These are phyloP conservation scores for Ramalina intermedia DNA, from an alignment of 495 filamentous ascomycete species.

Conservation along the genomic window DNA sequence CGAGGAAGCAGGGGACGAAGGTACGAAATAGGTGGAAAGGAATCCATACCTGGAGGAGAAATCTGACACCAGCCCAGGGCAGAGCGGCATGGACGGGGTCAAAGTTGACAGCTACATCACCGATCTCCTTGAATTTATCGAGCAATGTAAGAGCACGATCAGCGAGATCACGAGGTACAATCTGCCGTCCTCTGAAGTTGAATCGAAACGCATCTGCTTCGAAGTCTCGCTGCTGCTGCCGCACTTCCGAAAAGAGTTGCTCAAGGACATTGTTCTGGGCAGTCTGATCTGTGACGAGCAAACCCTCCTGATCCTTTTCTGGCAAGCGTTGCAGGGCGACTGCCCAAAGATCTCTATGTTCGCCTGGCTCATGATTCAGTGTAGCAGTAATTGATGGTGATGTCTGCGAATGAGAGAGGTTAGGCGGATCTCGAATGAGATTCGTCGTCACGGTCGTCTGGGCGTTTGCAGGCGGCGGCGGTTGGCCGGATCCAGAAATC, in stretches of 20 bases:
- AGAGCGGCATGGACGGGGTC: slow-evolving; percentile 16
- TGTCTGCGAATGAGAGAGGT: too few species aligned
- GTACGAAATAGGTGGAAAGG: neutral
- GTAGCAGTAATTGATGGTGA: too few species aligned
- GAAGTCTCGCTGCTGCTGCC: slow-evolving; percentile 7
- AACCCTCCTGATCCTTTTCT: slow-evolving; percentile 7
- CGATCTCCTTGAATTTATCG: slow-evolving; percentile 13
- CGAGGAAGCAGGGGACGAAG: neutral
- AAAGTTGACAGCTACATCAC: slow-evolving; percentile 14
- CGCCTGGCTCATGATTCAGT: neutral
- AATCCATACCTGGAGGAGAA: slow-evolving; percentile 10
- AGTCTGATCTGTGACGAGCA: neutral
- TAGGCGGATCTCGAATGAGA: too few species aligned
- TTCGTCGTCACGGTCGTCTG: too few species aligned
- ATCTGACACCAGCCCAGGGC: slow-evolving; percentile 17
- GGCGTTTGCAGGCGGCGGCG: too few species aligned
- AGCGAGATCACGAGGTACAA: slow-evolving; percentile 14
- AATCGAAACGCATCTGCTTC: slow-evolving; percentile 7
- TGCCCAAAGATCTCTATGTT: slow-evolving; percentile 9
- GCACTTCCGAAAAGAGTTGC: slow-evolving; percentile 6
- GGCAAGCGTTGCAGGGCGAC: slow-evolving; percentile 3
- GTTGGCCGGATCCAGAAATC: too few species aligned
- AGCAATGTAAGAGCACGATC: slow-evolving; percentile 13
- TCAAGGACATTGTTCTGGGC: neutral
- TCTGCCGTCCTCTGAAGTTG: slow-evolving; percentile 4